phyloP scores from a whole-genome alignment of 164 flowering plant species.

The Liriodendron chinense region DNA sequence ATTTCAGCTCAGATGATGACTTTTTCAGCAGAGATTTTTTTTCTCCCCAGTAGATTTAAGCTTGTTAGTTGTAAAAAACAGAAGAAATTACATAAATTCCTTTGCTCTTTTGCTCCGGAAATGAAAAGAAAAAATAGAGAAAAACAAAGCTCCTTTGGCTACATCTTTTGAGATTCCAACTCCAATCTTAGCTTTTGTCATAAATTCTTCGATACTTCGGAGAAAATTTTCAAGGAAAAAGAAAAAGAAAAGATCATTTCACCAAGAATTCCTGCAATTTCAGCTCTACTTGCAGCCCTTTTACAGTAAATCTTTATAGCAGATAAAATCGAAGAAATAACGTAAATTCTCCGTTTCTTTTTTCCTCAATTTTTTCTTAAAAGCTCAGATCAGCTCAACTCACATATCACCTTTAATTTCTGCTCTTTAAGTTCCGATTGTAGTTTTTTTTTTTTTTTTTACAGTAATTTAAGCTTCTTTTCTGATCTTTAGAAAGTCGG shows the following conservation, averaged over 20 bases:
- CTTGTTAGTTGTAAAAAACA: background rate
- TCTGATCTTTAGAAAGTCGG: background rate
- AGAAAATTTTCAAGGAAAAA: too few relatives aligned
- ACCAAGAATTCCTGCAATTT: background rate
- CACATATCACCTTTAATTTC: background rate
- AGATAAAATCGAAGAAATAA: background rate
- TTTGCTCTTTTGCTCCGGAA: background rate
- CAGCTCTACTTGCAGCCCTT: background rate
- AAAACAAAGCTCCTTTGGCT: background rate
- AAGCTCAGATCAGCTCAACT: background rate
- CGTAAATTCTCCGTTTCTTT: background rate
- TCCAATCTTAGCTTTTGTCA: too few relatives aligned
- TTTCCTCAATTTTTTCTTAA: background rate
- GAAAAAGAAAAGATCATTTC: background rate
- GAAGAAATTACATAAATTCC: conserved; percentile 2
- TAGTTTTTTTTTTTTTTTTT: background rate
- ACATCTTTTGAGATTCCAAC: background rate
- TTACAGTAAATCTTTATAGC: background rate
- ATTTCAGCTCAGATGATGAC: background rate
- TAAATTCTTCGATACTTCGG: too few relatives aligned
- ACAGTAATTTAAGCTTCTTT: background rate
- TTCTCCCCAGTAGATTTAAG: background rate
- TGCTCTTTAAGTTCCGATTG: background rate
- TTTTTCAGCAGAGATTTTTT: background rate
- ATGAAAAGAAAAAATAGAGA: background rate